Evolutionary conservation across 148 eudicot species (phyloP).

Genomic region (Rhododendron ovatum): DNA sequence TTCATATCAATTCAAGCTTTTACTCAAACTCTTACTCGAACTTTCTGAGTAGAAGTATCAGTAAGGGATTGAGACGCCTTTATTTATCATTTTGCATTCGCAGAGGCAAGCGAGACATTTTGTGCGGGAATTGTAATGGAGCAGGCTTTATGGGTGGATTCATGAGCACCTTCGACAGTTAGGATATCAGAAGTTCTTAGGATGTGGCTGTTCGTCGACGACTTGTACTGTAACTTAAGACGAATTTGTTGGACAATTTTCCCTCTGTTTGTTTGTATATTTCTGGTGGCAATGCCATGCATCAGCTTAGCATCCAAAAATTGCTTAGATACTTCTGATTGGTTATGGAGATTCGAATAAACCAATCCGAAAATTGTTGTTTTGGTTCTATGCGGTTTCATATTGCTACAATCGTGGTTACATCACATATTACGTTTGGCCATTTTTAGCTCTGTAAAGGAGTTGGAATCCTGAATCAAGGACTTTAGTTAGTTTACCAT

Average conservation of each 20-base stretch:
- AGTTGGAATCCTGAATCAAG: not conserved
- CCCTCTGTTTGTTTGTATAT: not conserved
- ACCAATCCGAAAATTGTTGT: not conserved
- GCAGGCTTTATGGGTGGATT: slow-evolving; percentile 41
- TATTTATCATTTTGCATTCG: not conserved
- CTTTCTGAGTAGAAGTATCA: not conserved
- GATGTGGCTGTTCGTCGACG: not conserved
- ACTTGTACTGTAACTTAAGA: not conserved
- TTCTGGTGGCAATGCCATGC: not conserved
- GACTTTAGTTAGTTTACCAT: not conserved
- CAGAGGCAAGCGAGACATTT: slow-evolving; percentile 34
- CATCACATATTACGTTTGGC: not conserved
- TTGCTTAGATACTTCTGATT: not conserved
- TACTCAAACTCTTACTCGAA: not conserved
- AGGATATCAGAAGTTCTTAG: not conserved
- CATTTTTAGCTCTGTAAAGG: not conserved
- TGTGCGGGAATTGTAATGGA: slow-evolving; percentile 38
- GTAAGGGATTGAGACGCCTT: not conserved
- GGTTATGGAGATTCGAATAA: not conserved
- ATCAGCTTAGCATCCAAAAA: not conserved
- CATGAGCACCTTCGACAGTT: slow-evolving; percentile 28
- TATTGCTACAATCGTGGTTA: not conserved
- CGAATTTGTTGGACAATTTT: not conserved
- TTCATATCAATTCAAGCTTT: not conserved
- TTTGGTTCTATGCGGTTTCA: not conserved